phyloP scores from a whole-genome alignment of 441 rosid species.

The Daphne laureola region DNA sequence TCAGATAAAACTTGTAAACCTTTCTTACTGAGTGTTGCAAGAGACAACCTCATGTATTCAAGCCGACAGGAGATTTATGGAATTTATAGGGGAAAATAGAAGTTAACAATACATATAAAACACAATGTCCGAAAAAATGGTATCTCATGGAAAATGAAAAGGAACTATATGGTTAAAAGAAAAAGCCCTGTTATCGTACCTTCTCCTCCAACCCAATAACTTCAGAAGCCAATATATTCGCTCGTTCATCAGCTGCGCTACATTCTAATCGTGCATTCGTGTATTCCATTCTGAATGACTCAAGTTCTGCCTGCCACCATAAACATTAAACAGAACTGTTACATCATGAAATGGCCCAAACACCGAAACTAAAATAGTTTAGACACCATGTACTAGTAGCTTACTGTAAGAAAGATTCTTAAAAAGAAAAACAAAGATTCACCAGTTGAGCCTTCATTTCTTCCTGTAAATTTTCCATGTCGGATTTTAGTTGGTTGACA shows the following conservation, averaged over 20 bases:
- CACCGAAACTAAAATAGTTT: not conserved
- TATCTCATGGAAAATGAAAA: too few species aligned
- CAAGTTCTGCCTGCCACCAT: constrained; percentile 71
- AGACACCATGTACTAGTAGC: constrained; percentile 2
- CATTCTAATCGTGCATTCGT: constrained; percentile 77
- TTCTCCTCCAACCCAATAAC: constrained; percentile 98
- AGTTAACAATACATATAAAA: too few species aligned
- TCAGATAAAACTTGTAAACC: too few species aligned
- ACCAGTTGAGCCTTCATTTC: constrained; percentile 84
- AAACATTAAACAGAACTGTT: constrained; percentile 1
- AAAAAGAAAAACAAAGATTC: constrained; percentile 20
- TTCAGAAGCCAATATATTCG: constrained; percentile 90
- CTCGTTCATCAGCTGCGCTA: constrained; percentile 88
- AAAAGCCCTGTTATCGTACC: constrained; percentile 28
- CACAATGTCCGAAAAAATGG: too few species aligned
- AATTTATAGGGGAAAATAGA: too few species aligned
- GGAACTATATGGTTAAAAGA: too few species aligned
- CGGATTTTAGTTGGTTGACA: constrained; percentile 88
- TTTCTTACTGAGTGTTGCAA: too few species aligned
- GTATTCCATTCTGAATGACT: constrained; percentile 62
- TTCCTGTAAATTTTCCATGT: constrained; percentile 74
- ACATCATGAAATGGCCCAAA: not conserved
- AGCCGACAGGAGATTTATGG: too few species aligned
- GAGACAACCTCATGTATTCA: too few species aligned
- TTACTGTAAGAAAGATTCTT: not conserved